Evolutionary conservation across 2,329 filamentous ascomycete genomes (phyloP), one percentile per base, ranked within the genome.

Genomic region (Apiospora sp.): DNA sequence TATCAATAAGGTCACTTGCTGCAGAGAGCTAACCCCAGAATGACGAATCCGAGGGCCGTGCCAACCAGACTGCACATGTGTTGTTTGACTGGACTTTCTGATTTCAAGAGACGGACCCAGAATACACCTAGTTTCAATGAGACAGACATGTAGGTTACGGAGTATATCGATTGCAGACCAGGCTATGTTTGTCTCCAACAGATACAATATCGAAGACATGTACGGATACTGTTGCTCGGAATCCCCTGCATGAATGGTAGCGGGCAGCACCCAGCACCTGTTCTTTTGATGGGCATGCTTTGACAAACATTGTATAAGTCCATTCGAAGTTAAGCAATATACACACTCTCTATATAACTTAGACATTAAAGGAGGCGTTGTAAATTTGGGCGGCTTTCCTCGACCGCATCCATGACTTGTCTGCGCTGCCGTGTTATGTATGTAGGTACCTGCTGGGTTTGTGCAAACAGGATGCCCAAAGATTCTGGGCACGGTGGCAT

Each of bases 1-100:
- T 10, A 19, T 3, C 51, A 54, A 16, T 54, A 54, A 27, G 19
- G 58, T 19, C 30, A 22, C 19, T 41, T 41, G 54, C 58, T 41
- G 58, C 22, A 64, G 34, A 41, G 19, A 34, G 22, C 54, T 49
- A 54, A 30, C 16, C 16, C 58, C 3, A 64, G 7, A 22, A 61
- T 6, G 41, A 41, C 30, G 54, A 61, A 54, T 61, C 54, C 54
- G 27, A 22, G 58, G 58, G 19, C 58, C 34, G 58, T 64, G 58
- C 41, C 37, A 41, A 19, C 22, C 19, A n/a, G 37, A 61, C 54
- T 37, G n/a, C n/a, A n/a, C n/a, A n/a, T n/a, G n/a, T n/a, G 54
- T 37, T 13, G 54, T n/a, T 27, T 6, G 19, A 37, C n/a, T 16
- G 54, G 54, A 37, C 54, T 61, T 13, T 37, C 30, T 64, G 34